Evolutionary conservation across 2,329 filamentous ascomycete species (phyloP), one percentile per base, ranked within the genome.

Genomic region (Aspergillus udagawae): DNA sequence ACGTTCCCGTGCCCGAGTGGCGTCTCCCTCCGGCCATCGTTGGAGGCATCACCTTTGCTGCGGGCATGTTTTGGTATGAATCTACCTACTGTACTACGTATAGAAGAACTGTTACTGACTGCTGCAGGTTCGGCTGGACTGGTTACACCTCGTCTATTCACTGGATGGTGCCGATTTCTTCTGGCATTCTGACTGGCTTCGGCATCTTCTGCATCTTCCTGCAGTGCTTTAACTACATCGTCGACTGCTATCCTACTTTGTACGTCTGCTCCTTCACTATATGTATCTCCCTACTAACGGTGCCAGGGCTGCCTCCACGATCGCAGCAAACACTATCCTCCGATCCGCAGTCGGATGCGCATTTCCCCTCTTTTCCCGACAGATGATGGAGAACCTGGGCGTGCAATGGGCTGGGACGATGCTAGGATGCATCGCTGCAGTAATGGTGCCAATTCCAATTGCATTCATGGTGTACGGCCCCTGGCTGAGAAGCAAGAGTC

Each of bases 171-270:
- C 70, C 71, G 3, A 68, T 67, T 3, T 64, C 66, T 5, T 66
- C 65, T 1, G 71, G 71, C 7, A 32, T 73, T 0, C 42, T 71
- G 7, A 69, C 64, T 8, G 70, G 71, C 3, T 71, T 72, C 29
- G 70, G 71, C 3, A 67, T 73, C 32, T 65, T 67, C 41, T 64
- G 65, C 6, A 71, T 73, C 53, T 73, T 73, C 56, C 54, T 73
- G 9, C 68, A 69, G 38, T 67, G 68, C 23, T 73, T 73, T 60
- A 74, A 74, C 55, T 74, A 77, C 44, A 57, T 77, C 25, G 67
- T 77, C 5, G 75, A 77, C 54, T 72, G 73, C 3, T 77, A 77
- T 56, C 66, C 75, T 12, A 71, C 67, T 4, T 60, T 77, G 75
- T 77, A 63, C 65, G 74, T 67, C 0, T 42, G 2, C 10, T 21